phyloP scores from a whole-genome alignment of 225 moss, liverwort and hornwort species.

The Pseudoscleropodium purum region DNA sequence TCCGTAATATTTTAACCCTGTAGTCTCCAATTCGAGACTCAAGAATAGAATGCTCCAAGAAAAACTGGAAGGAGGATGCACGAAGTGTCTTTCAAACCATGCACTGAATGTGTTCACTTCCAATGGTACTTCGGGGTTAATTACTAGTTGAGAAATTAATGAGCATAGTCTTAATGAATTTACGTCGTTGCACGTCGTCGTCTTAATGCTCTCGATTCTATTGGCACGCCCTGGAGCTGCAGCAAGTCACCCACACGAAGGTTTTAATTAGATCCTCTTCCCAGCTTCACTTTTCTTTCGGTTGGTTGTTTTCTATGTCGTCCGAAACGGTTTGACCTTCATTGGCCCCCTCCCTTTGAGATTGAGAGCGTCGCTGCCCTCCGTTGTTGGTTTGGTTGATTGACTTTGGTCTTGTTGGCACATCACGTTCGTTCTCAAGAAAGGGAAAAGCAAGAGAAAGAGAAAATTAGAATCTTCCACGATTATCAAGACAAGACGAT shows the following conservation, averaged over 20 bases:
- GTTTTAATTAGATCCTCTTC: neutral
- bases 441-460: slow-evolving; percentile 11
- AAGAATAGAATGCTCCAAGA: neutral
- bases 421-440: slow-evolving; percentile 22
- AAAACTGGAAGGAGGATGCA: neutral
- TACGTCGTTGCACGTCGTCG: slow-evolving; percentile 3
- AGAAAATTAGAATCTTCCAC: slow-evolving; percentile 5
- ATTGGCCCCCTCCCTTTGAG: neutral
- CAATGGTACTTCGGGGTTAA: neutral
- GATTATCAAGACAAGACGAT: neutral
- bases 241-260: slow-evolving; percentile 16
- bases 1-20: neutral
- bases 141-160: neutral
- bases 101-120: neutral
- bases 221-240: slow-evolving; percentile 13
- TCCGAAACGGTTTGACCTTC: neutral
- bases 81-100: neutral
- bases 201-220: neutral
- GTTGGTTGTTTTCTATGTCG: slow-evolving; percentile 7
- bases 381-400: neutral
- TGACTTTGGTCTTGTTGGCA: slow-evolving; percentile 1
- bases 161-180: neutral
- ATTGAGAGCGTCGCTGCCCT: neutral
- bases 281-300: neutral
- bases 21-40: neutral